Evolutionary conservation across 139 green algal species (phyloP), one percentile per base, ranked within the genome.

Genomic region (Eudorina sp.): DNA sequence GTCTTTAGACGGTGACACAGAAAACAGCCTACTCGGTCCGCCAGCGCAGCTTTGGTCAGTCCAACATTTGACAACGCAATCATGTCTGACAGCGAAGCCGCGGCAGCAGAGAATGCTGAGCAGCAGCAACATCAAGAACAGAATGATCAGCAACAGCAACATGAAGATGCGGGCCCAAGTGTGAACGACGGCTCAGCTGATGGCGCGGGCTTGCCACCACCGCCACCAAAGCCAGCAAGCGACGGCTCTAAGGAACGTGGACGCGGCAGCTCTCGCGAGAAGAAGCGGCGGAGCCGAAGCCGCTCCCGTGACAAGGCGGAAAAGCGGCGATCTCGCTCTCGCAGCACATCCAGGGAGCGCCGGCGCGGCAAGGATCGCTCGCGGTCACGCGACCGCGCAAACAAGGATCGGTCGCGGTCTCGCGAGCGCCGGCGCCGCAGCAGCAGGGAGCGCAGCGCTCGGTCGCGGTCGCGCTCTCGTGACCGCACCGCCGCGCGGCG

Each of bases 211-310:
- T 40, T 86, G n/a, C 80, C 80, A 6, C 80, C 80, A 8, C 80
- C 80, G 8, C 80, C 80, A 18, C 80, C 80, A 2, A 86, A 86
- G 43, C 80, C 38, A 3, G 38, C 36, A 19, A 5, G 25, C 5
- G 43, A 76, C 2, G 16, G 23, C 27, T 16, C 46, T 41, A 85
- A 74, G 25, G 75, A 83, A n/a, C 75, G 75, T 51, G 80, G 60
- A 18, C 80, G 80, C 48, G 80, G 16, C 4, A 76, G 40, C 45
- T 86, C 80, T 66, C 80, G 40, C 21, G 80, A 86, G 31, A 66
- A 66, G 11, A 86, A 76, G 45, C 80, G 80, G 4, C 80, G 80
- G 18, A 86, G 80, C 60, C 78, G 78, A 7, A 85, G 78, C 78
- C 78, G 78, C 27, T 85, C 78, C 27, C 78, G 78, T 4, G 78